Percentiles rank a stretch among this genome's conserved stretches.
Conservation (phyloP, 495 filamentous ascomycete genomes). For the Neurospora sp. region DNA sequence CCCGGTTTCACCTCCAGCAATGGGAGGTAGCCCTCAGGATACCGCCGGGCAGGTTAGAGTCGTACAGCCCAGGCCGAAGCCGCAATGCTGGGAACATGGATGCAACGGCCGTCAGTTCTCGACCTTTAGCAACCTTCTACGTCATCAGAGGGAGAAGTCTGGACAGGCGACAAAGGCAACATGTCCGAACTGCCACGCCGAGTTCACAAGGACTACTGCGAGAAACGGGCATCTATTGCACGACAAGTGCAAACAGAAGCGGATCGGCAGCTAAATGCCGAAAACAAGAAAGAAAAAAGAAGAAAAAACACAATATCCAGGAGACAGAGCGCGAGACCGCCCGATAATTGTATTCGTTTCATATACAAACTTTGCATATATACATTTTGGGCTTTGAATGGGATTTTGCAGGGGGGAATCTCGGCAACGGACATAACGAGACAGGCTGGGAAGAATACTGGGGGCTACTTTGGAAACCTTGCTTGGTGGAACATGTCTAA, state of each 20-base stretch:
- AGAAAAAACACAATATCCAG: not conserved
- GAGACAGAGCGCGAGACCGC: not conserved
- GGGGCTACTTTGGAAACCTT: not conserved
- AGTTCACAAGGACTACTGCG: slow-evolving; percentile 85
- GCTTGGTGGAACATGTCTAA: not conserved
- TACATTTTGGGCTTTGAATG: not conserved
- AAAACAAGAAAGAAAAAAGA: not conserved
- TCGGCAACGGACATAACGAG: not conserved
- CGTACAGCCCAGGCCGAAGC: slow-evolving; percentile 67
- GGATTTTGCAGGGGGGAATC: not conserved
- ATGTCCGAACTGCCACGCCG: slow-evolving; percentile 79
- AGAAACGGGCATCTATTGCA: slow-evolving; percentile 80
- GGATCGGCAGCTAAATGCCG: slow-evolving; percentile 24
- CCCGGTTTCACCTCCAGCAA: slow-evolving; percentile 20
- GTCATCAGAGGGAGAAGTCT: slow-evolving; percentile 90
- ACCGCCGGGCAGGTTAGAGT: slow-evolving; percentile 50
- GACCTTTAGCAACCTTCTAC: slow-evolving; percentile 86
- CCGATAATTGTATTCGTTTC: not conserved
- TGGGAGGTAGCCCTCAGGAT: slow-evolving; percentile 19
- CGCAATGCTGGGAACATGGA: slow-evolving; percentile 92
- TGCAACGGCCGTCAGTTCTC: slow-evolving; percentile 92
- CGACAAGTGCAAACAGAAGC: slow-evolving; percentile 74
- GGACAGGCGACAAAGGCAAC: slow-evolving; percentile 77
- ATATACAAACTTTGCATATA: not conserved
- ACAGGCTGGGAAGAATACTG: not conserved